Evolutionary conservation across 2,329 filamentous ascomycete species (phyloP).

Genomic region (Exserohilum turcica): DNA sequence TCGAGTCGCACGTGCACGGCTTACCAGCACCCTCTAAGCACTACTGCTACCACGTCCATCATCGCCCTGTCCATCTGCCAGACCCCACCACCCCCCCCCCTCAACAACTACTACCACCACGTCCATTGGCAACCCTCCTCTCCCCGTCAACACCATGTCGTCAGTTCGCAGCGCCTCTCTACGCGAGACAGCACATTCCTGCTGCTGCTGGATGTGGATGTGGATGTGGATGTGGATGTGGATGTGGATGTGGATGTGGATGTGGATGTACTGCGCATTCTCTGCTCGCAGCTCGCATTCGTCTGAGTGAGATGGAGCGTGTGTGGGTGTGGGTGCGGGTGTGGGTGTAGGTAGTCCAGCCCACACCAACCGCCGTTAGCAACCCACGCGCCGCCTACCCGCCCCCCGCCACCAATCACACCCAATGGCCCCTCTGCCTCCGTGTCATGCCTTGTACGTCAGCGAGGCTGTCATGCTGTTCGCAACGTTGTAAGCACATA

Average conservation of each 20-base stretch:
- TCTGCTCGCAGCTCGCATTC: no score
- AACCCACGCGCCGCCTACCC: not conserved
- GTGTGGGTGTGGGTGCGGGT: no score
- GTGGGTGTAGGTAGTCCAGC: no score
- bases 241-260: no score
- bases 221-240: no score
- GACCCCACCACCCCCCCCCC: no score
- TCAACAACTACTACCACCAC: conserved; percentile 1
- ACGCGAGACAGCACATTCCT: conserved; percentile 30
- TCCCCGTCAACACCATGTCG: conserved; percentile 20
- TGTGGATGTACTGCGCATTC: no score
- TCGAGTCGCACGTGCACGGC: conserved; percentile 4
- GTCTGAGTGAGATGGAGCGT: no score
- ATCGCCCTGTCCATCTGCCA: no score
- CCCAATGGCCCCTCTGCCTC: not conserved
- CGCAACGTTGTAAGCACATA: not conserved
- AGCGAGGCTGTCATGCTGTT: conserved; percentile 16
- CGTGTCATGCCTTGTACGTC: conserved; percentile 5
- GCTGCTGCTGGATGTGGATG: no score
- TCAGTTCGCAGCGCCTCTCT: conserved; percentile 24
- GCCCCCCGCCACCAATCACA: not conserved
- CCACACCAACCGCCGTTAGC: not conserved
- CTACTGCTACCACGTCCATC: not conserved
- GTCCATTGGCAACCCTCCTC: not conserved
- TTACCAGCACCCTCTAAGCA: conserved; percentile 1